Conservation (phyloP, 169 alveolate species). For the Fabrea salina region DNA sequence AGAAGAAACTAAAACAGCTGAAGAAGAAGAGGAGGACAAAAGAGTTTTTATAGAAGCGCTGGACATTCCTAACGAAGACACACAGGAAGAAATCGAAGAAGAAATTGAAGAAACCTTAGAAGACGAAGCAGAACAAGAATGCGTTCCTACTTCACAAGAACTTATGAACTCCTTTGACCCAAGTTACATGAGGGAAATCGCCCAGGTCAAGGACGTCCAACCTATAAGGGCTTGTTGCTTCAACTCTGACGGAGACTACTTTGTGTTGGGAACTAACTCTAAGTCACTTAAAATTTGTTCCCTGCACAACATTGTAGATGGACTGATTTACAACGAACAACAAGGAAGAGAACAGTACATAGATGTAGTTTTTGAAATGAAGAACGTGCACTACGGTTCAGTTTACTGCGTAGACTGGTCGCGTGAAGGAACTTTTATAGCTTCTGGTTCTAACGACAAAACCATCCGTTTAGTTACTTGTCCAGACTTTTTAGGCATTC, state of each 20-base stretch:
- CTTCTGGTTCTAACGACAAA: conserved; percentile 85
- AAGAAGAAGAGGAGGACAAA: neutral
- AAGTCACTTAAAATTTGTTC: conserved; percentile 72
- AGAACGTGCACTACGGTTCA: conserved; percentile 81
- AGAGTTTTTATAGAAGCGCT: conserved; percentile 6
- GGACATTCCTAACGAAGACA: neutral
- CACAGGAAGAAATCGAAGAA: neutral
- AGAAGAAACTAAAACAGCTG: neutral
- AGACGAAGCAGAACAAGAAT: neutral
- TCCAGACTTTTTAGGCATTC: conserved; percentile 45
- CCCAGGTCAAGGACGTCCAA: conserved; percentile 60
- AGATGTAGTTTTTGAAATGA: conserved; percentile 55
- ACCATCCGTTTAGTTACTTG: conserved; percentile 66
- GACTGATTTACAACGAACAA: conserved; percentile 11
- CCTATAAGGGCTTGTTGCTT: conserved; percentile 83
- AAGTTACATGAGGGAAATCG: neutral
- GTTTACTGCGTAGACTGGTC: conserved; percentile 85
- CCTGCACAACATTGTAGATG: conserved; percentile 39
- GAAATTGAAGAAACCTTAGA: neutral
- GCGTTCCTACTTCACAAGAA: neutral
- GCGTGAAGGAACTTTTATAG: conserved; percentile 69
- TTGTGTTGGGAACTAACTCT: conserved; percentile 84
- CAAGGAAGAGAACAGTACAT: neutral
- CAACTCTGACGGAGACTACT: conserved; percentile 74
- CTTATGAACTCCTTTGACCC: conserved; percentile 12